These are phyloP conservation scores for Conoideocrella luteorostrata DNA, from an alignment of 2,329 filamentous ascomycete species.

Conservation along the genomic window DNA sequence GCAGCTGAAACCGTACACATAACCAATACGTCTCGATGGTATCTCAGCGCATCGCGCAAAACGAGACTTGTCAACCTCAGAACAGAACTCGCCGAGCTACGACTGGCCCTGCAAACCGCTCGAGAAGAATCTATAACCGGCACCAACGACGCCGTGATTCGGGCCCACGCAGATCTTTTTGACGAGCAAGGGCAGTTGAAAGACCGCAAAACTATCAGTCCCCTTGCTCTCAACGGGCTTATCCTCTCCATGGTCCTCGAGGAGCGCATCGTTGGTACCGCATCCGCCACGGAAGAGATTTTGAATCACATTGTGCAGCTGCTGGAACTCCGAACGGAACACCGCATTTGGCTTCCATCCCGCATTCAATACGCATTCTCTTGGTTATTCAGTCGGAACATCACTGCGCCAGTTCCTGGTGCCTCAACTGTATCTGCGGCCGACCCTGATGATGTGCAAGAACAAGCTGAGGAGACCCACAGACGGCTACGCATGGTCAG, in stretches of 20 bases:
- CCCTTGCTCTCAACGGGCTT: constrained; percentile 30
- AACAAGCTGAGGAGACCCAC: constrained; percentile 27
- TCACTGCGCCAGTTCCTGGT: constrained; percentile 14
- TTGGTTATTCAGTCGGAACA: constrained; percentile 27
- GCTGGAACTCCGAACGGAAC: constrained; percentile 25
- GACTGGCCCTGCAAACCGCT: constrained; percentile 20
- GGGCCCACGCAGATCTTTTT: constrained; percentile 33
- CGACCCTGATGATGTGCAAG: constrained; percentile 17
- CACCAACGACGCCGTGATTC: constrained; percentile 34
- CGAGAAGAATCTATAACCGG: constrained; percentile 20
- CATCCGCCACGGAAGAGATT: constrained; percentile 24
- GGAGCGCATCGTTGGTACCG: constrained; percentile 30
- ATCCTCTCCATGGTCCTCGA: constrained; percentile 41
- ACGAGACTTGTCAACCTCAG: constrained; percentile 16
- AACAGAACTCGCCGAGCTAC: constrained; percentile 13
- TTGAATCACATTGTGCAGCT: constrained; percentile 30
- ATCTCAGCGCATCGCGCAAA: constrained; percentile 14
- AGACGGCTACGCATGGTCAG: constrained; percentile 29
- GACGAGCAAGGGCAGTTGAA: constrained; percentile 33
- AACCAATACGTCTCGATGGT: constrained; percentile 25
- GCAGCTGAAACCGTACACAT: constrained; percentile 18
- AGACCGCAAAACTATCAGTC: constrained; percentile 14
- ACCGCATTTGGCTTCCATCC: constrained; percentile 36
- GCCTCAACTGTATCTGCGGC: constrained; percentile 11
- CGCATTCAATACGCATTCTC: constrained; percentile 31